Conservation (phyloP, 202 grass and related monocot species). For the Bolboschoenoplectus hybrid region DNA sequence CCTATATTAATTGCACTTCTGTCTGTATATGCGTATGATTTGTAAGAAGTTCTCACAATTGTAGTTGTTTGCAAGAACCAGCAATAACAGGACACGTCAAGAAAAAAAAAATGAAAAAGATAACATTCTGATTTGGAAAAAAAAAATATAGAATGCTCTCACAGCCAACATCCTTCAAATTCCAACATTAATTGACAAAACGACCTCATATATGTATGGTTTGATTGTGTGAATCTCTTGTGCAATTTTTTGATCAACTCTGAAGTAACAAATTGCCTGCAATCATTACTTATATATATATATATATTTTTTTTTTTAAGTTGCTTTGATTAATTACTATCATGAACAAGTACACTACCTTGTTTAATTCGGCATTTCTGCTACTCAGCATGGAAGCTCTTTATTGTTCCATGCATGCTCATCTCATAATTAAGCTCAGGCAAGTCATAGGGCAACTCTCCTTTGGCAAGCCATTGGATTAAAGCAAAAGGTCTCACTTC, state of each 20-base stretch:
- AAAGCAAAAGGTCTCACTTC: not conserved
- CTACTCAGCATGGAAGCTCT: not conserved
- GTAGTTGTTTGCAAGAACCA: no score
- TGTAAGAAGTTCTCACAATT: no score
- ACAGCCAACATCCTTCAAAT: no score
- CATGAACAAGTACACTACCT: constrained; percentile 4
- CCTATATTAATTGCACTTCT: no score
- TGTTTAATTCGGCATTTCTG: not conserved
- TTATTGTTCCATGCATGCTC: not conserved
- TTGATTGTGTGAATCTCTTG: no score
- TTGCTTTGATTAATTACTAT: not conserved
- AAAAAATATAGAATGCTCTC: no score
- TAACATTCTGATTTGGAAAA: no score
- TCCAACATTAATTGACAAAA: no score
- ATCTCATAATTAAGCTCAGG: constrained; percentile 24
- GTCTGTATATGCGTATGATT: no score
- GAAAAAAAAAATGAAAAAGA: no score
- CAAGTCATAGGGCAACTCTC: constrained; percentile 55
- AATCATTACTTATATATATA: not conserved
- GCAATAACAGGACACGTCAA: no score
- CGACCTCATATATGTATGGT: no score
- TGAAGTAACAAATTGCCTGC: not conserved
- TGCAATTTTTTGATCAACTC: not conserved
- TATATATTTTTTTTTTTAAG: not conserved
- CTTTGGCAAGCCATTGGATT: constrained; percentile 46